Conservation (phyloP, 164 flowering plant genomes). For the Vitis rupestris region DNA sequence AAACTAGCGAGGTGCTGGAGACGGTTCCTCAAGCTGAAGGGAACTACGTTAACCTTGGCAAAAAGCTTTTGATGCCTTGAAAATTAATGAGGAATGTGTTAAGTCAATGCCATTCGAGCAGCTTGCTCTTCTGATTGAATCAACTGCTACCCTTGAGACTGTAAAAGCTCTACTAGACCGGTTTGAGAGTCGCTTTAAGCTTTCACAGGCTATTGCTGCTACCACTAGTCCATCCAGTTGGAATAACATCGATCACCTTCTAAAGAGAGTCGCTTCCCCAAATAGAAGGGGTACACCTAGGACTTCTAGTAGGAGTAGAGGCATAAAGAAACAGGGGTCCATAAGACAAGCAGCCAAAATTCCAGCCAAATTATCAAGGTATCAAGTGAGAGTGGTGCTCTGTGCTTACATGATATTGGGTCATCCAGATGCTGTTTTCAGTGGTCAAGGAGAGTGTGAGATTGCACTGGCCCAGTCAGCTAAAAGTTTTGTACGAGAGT, state of each 20-base stretch:
- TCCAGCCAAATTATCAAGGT: constrained; percentile 53
- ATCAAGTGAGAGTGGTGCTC: constrained; percentile 81
- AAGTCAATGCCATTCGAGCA: constrained; percentile 90
- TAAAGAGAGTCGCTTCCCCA: constrained; percentile 78
- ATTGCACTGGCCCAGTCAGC: constrained; percentile 70
- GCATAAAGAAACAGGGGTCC: constrained; percentile 34
- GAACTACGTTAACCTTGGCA: constrained; percentile 70
- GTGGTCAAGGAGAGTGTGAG: constrained; percentile 82
- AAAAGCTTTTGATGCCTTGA: constrained; percentile 55
- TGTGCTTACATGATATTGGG: constrained; percentile 98
- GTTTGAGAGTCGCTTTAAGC: constrained; percentile 60
- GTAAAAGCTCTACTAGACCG: constrained; percentile 83
- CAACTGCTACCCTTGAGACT: constrained; percentile 57
- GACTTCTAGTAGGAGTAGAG: constrained; percentile 31
- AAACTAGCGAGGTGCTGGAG: constrained; percentile 94
- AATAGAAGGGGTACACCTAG: constrained; percentile 43
- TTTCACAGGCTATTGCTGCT: constrained; percentile 32
- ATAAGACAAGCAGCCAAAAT: constrained; percentile 29
- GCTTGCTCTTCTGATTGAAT: constrained; percentile 76
- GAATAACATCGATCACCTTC: constrained; percentile 83
- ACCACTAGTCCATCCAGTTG: constrained; percentile 20
- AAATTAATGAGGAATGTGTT: constrained; percentile 51
- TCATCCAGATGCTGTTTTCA: constrained; percentile 98
- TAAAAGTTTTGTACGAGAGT: constrained; percentile 51
- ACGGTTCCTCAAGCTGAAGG: constrained; percentile 48